Conservation (phyloP, 1,139 yeast species). For the Maudiozyma humilis region DNA sequence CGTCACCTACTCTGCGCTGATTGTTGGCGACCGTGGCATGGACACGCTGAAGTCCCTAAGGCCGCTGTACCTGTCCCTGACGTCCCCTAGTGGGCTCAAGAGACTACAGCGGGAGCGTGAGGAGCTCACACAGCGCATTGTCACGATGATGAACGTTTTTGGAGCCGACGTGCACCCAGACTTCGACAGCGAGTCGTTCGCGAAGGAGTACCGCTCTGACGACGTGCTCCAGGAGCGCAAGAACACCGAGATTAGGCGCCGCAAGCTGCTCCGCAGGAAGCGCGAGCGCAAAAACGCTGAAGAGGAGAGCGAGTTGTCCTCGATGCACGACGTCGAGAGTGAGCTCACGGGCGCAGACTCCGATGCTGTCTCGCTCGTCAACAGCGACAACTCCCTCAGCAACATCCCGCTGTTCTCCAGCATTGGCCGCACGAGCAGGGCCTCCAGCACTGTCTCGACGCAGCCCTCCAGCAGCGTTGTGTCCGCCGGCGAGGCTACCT, state of each 20-base stretch:
- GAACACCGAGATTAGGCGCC: constrained; percentile 27
- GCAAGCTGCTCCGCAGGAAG: constrained; percentile 24
- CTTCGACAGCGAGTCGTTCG: constrained; percentile 32
- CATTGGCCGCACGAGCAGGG: constrained; percentile 10
- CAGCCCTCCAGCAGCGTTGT: neutral
- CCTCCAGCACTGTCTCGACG: constrained; percentile 7
- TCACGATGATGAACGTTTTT: constrained; percentile 47
- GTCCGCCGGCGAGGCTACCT: constrained; percentile 1
- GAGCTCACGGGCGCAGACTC: constrained; percentile 20
- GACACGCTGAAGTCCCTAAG: constrained; percentile 61
- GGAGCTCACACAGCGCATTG: constrained; percentile 45
- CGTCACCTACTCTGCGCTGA: constrained; percentile 55
- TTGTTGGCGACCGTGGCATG: constrained; percentile 69
- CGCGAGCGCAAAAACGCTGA: constrained; percentile 17
- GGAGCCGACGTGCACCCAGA: constrained; percentile 63
- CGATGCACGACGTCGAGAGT: neutral
- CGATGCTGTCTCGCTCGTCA: constrained; percentile 29
- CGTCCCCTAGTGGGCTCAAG: constrained; percentile 36
- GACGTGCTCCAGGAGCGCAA: constrained; percentile 21
- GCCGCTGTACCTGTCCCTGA: constrained; percentile 50
- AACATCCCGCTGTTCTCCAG: constrained; percentile 29
- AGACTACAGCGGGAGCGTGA: constrained; percentile 44
- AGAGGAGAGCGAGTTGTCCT: constrained; percentile 17
- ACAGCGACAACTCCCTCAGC: constrained; percentile 31
- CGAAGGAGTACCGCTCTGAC: constrained; percentile 15